These are phyloP conservation scores for Blastobotrys proliferans DNA, from an alignment of 1,139 yeast genomes.

Conservation along the genomic window DNA sequence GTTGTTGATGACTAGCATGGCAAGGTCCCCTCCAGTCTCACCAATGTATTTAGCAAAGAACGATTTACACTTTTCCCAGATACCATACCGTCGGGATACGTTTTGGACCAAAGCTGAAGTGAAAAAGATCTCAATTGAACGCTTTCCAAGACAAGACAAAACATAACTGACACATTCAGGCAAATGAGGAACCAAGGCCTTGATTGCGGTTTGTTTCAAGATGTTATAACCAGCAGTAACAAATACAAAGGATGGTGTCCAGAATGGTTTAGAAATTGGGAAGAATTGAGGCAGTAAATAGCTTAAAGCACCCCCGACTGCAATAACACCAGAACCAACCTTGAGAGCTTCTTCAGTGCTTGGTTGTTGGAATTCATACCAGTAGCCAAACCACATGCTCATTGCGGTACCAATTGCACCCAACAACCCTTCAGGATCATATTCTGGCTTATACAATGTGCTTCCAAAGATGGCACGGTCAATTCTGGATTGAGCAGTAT, in stretches of 20 bases:
- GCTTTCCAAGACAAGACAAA: slow-evolving; percentile 29
- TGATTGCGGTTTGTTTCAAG: slow-evolving; percentile 28
- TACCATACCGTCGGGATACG: slow-evolving; percentile 15
- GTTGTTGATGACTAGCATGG: slow-evolving; percentile 19
- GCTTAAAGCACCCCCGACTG: slow-evolving; percentile 29
- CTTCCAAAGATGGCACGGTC: slow-evolving; percentile 28
- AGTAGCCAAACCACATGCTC: slow-evolving; percentile 36
- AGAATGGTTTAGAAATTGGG: slow-evolving; percentile 36
- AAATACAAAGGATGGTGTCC: slow-evolving; percentile 37
- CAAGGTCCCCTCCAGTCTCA: slow-evolving; percentile 22
- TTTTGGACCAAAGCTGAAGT: slow-evolving; percentile 24
- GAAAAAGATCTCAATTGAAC: slow-evolving; percentile 33
- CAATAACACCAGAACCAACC: slow-evolving; percentile 29
- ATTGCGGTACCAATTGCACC: slow-evolving; percentile 36
- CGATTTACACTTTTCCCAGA: slow-evolving; percentile 17
- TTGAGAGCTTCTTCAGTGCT: slow-evolving; percentile 24
- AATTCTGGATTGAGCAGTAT: slow-evolving; percentile 34
- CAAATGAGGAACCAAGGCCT: slow-evolving; percentile 25
- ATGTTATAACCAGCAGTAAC: slow-evolving; percentile 33
- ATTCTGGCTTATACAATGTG: slow-evolving; percentile 27
- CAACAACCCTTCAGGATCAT: slow-evolving; percentile 39
- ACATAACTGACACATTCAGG: slow-evolving; percentile 23
- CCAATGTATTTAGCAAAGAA: slow-evolving; percentile 16
- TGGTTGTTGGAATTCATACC: slow-evolving; percentile 27
- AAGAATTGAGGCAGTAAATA: slow-evolving; percentile 29